Base-by-base conservation (phyloP, 257 asterid species). In the Przewalskia tangutica region DNA sequence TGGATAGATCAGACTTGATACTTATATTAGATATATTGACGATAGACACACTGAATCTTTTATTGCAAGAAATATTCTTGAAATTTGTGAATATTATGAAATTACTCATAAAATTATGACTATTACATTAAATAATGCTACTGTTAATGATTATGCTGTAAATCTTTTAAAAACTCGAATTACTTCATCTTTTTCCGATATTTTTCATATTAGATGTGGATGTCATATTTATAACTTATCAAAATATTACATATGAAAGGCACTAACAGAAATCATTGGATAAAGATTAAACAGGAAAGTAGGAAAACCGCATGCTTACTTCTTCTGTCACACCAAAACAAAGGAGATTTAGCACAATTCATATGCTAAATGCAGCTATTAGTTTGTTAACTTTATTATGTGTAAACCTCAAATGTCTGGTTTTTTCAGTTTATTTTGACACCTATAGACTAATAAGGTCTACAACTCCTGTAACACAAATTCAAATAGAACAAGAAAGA, bases 231-330 rank as follows among this genome's bases (percentile, higher is more conserved):
- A n/a, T n/a, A n/a, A n/a, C 80, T 80, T 38, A 79, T 87, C 16
- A 79, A n/a, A 84, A 86, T 77, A 51, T 81, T 40, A 62, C 14
- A 53, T 14, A 53, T 53, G 70, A 79, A 23, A 63, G 76, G 8
- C 59, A 23, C 79, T 0, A 4, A 48, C 12, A 20, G n/a, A 56
- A 56, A 56, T 9, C 9, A 73, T 20, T 3, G 18, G 79, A 23
- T 42, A 73, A 48, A 11, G 78, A 20, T 20, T 13, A 48, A 48
- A 20, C 23, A 48, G 13, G 60, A 7, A 23, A 46, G 60, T 4
- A 73, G 59, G n/a, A 70, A 11, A 6, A 11, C 10, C 17, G 56
- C 56, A 0, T 18, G 18, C 2, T 70, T 46, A 44, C 40, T 23
- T 23, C 63, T 8, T 38, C 18, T 20, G 58, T 46, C 38, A 11